phyloP scores from a whole-genome alignment of 495 filamentous ascomycete genomes.

The Aspergillus heteromorphus region DNA sequence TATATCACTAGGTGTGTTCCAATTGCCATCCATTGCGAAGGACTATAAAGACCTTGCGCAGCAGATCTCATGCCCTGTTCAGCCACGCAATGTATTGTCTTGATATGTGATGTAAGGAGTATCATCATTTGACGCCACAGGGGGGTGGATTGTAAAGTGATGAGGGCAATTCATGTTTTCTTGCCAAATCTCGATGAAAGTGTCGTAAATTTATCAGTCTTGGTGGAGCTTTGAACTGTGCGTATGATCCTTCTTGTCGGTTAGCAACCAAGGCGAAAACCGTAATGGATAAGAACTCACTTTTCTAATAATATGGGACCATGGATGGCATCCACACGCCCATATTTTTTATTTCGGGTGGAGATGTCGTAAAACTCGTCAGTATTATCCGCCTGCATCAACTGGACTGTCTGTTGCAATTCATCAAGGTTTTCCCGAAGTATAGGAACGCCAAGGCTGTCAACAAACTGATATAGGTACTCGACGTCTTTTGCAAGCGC shows the following conservation, averaged over 20 bases:
- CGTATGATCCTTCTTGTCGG: conserved; percentile 54
- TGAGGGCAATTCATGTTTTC: conserved; percentile 33
- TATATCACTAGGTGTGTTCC: background rate
- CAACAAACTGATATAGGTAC: conserved; percentile 79
- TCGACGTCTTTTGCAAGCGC: conserved; percentile 77
- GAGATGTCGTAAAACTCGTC: conserved; percentile 93
- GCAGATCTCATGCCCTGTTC: background rate
- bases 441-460: conserved; percentile 72
- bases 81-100: background rate
- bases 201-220: conserved; percentile 59
- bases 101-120: background rate
- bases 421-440: conserved; percentile 84
- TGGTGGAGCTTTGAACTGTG: conserved; percentile 52
- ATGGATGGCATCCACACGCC: conserved; percentile 82
- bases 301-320: conserved; percentile 86
- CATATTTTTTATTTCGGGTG: conserved; percentile 84
- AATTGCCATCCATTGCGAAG: background rate
- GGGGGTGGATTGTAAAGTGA: background rate
- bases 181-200: conserved; percentile 70
- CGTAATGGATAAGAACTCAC: conserved; percentile 36
- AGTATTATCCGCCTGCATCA: conserved; percentile 82
- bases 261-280: conserved; percentile 30
- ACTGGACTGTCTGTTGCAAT: conserved; percentile 78
- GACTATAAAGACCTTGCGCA: background rate
- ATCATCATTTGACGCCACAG: background rate